Conservation (phyloP, 371 early-diverging fungal genomes). For the Mucor indicus region DNA sequence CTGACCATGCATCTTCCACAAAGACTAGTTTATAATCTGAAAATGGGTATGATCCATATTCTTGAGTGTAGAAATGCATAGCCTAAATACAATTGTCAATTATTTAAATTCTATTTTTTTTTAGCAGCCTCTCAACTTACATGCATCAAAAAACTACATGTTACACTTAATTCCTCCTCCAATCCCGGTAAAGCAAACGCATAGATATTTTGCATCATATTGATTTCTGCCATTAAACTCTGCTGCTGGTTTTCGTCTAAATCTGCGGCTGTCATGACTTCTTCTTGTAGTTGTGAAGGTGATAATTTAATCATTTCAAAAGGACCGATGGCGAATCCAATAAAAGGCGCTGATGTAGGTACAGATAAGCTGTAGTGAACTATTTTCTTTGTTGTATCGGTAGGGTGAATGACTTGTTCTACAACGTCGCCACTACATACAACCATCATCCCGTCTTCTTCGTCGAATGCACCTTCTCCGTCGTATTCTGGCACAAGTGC, state of each 20-base stretch:
- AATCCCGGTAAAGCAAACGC: slow-evolving; percentile 65
- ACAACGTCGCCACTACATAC: slow-evolving; percentile 76
- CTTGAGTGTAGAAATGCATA: slow-evolving; percentile 83
- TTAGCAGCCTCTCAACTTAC: slow-evolving; percentile 33
- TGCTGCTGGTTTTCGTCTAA: slow-evolving; percentile 48
- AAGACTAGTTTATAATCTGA: slow-evolving; percentile 84
- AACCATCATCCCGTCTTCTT: slow-evolving; percentile 61
- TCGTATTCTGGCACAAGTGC: slow-evolving; percentile 31
- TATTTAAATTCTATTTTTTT: not conserved
- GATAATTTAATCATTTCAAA: slow-evolving; percentile 57
- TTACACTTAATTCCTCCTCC: slow-evolving; percentile 56
- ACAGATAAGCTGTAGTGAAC: slow-evolving; percentile 61
- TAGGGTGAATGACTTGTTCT: slow-evolving; percentile 67
- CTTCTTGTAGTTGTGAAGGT: slow-evolving; percentile 41
- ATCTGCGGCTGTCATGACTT: slow-evolving; percentile 45
- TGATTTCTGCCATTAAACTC: slow-evolving; percentile 45
- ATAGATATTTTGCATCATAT: slow-evolving; percentile 63
- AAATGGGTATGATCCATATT: slow-evolving; percentile 87
- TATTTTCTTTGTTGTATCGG: slow-evolving; percentile 51
- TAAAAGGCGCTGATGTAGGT: slow-evolving; percentile 67
- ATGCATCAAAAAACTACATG: slow-evolving; percentile 66
- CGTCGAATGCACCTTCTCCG: slow-evolving; percentile 43
- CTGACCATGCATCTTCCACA: slow-evolving; percentile 70
- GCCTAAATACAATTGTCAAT: slow-evolving; percentile 48
- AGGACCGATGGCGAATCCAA: slow-evolving; percentile 76